Conservation (phyloP, 176 grass and related monocot species). For the Themeda triandra region DNA sequence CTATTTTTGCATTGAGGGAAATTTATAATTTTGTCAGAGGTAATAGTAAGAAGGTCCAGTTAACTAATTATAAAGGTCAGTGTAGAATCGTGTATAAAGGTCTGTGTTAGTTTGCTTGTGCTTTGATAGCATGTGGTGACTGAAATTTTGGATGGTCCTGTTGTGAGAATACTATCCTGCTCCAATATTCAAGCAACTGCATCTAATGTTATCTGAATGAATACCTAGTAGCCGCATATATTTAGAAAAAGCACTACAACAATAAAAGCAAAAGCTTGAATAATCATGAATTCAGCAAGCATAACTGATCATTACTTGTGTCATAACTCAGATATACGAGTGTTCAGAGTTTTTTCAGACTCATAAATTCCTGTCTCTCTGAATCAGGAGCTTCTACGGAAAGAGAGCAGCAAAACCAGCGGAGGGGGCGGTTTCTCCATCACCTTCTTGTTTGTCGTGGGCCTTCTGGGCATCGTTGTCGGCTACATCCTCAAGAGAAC, state of each 20-base stretch:
- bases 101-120: neutral
- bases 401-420: constrained; percentile 52
- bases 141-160: neutral
- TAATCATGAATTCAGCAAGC: neutral
- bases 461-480: constrained; percentile 63
- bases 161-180: neutral
- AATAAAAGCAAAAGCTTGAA: neutral
- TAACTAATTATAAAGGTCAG: neutral
- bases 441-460: constrained; percentile 71
- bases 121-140: neutral
- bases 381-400: constrained; percentile 75
- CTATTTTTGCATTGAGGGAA: neutral
- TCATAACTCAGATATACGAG: neutral
- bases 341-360: neutral
- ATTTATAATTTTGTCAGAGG: neutral
- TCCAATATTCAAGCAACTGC: neutral
- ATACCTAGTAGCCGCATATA: neutral
- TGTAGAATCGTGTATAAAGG: neutral
- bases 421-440: constrained; percentile 54
- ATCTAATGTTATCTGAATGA: neutral
- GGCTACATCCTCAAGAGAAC: constrained; percentile 89
- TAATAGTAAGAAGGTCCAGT: neutral
- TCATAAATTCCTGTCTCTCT: neutral
- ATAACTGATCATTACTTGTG: neutral
- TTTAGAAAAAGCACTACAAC: neutral